phyloP scores from a whole-genome alignment of 306 rosid genomes.

The Casuarina glauca region DNA sequence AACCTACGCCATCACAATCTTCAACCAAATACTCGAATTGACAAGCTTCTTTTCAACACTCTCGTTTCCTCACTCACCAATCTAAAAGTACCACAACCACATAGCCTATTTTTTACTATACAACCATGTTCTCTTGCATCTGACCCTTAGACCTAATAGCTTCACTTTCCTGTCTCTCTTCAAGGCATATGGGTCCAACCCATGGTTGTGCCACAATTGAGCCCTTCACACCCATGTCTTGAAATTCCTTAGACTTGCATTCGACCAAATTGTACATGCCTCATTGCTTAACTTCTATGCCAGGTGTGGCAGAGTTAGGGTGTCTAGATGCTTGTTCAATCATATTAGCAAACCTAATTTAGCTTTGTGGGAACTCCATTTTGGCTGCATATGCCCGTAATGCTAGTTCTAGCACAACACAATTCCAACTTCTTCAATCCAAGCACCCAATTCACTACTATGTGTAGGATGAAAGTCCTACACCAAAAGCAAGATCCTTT shows the following conservation, averaged over 20 bases:
- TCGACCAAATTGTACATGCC: slow-evolving; percentile 42
- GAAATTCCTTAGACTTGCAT: slow-evolving; percentile 42
- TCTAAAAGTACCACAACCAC: slow-evolving; percentile 8
- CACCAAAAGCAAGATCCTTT: too few relatives aligned
- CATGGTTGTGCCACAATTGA: slow-evolving; percentile 33
- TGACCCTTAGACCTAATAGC: slow-evolving; percentile 35
- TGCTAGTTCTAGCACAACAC: slow-evolving; percentile 8
- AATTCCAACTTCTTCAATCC: too few relatives aligned
- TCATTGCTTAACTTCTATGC: slow-evolving; percentile 47
- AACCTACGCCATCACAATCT: slow-evolving; percentile 34
- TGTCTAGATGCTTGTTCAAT: slow-evolving; percentile 33
- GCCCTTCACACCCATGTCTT: slow-evolving; percentile 47
- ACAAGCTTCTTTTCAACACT: slow-evolving; percentile 46
- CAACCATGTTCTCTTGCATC: slow-evolving; percentile 25
- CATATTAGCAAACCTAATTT: slow-evolving; percentile 42
- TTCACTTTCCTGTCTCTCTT: slow-evolving; percentile 55
- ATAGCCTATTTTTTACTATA: slow-evolving; percentile 41
- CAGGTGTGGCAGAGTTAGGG: slow-evolving; percentile 34
- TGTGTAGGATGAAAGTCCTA: too few relatives aligned
- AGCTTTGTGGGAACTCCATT: slow-evolving; percentile 40
- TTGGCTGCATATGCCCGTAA: slow-evolving; percentile 32
- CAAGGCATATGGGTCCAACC: slow-evolving; percentile 32
- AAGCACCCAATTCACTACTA: too few relatives aligned
- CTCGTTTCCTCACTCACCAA: slow-evolving; percentile 40
- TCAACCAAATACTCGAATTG: slow-evolving; percentile 31